These are phyloP conservation scores for Colletotrichum echinochloae DNA, from an alignment of 2,329 filamentous ascomycete genomes.

Conservation along the genomic window DNA sequence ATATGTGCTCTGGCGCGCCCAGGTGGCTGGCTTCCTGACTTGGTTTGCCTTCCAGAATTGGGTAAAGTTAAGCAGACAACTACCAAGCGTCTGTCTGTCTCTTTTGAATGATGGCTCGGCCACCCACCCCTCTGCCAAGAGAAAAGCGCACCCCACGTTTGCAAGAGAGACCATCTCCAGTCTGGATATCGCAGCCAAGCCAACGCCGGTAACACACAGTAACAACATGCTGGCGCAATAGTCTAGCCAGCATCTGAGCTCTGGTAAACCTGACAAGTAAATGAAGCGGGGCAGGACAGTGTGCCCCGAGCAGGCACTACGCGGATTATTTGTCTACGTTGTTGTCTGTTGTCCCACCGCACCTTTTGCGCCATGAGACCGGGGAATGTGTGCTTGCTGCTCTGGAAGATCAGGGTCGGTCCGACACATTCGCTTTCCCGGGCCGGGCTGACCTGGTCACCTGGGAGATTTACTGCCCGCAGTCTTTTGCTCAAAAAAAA, in stretches of 20 bases:
- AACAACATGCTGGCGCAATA: conserved; percentile 7
- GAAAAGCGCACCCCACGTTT: not conserved
- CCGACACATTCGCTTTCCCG: conserved; percentile 8
- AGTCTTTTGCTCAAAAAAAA: not conserved
- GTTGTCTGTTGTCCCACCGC: not conserved
- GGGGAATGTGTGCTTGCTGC: conserved; percentile 2
- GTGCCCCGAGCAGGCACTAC: not conserved
- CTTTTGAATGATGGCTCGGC: not conserved
- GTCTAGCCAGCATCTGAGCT: conserved; percentile 17
- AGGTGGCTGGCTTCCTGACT: not conserved
- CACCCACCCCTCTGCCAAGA: not conserved
- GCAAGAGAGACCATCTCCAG: not conserved
- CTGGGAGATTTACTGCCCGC: conserved; percentile 2
- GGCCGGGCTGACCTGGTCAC: conserved; percentile 17
- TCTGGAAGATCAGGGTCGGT: conserved; percentile 30
- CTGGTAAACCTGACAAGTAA: not conserved
- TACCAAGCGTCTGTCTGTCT: not conserved
- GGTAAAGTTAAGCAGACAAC: not conserved
- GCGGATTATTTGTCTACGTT: not conserved
- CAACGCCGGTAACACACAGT: not conserved
- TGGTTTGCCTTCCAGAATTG: not conserved
- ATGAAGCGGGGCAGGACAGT: conserved; percentile 13
- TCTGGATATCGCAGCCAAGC: not conserved
- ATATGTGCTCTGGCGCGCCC: not conserved
- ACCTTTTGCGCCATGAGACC: conserved; percentile 7